Conservation (phyloP, 73 alveolate species). For the Paramecium octaurelia region DNA sequence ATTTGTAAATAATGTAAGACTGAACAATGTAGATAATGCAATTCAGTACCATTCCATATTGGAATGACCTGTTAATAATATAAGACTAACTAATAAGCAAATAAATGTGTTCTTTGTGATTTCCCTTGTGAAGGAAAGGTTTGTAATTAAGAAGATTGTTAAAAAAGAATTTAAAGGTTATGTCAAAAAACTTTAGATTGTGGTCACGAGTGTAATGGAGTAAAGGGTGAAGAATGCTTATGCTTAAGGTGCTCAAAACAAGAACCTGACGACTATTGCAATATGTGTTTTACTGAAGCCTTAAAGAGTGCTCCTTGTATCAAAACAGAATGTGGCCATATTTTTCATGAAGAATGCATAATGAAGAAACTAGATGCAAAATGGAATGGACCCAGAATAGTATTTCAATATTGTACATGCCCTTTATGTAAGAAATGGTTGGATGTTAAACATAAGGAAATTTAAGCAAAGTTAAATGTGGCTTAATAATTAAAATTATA, state of each 20-base stretch:
- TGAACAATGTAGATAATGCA: slow-evolving; percentile 80
- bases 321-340: not conserved
- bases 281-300: slow-evolving; percentile 77
- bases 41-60: slow-evolving; percentile 84
- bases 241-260: slow-evolving; percentile 70
- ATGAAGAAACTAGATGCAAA: not conserved
- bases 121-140: slow-evolving; percentile 59
- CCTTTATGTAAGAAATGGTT: slow-evolving; percentile 1
- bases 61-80: slow-evolving; percentile 82
- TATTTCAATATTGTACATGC: not conserved
- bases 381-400: slow-evolving; percentile 34
- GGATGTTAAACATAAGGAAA: not conserved
- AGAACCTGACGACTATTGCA: slow-evolving; percentile 64
- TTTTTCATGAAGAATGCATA: not conserved
- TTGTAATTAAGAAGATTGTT: slow-evolving; percentile 71
- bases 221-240: slow-evolving; percentile 67
- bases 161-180: slow-evolving; percentile 59
- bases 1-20: slow-evolving; percentile 65
- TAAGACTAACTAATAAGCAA: slow-evolving; percentile 31
- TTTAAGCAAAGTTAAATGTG: not conserved
- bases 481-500: not conserved
- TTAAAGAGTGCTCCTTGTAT: slow-evolving; percentile 77
- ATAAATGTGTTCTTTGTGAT: not conserved
- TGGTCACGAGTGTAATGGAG: slow-evolving; percentile 86
- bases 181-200: slow-evolving; percentile 73